These are phyloP conservation scores for Limnanthes douglasii DNA, from an alignment of 345 rosid species.

Conservation along the genomic window DNA sequence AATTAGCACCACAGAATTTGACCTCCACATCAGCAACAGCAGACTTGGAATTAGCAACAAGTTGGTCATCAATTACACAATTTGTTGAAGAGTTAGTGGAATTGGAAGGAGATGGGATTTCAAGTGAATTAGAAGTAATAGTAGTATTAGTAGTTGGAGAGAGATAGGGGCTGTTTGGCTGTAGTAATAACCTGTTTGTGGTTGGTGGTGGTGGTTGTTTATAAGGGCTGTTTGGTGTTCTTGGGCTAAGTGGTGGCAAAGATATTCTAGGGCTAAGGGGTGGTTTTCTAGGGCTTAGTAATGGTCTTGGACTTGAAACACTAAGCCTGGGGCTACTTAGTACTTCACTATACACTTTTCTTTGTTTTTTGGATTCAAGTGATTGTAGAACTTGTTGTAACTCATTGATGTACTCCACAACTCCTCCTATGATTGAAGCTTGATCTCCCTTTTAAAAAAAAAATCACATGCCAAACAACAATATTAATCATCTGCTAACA, in stretches of 20 bases:
- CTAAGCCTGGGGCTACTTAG: constrained; percentile 62
- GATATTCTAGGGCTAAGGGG: constrained; percentile 64
- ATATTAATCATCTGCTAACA: no score
- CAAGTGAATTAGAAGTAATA: constrained; percentile 18
- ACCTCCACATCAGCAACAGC: constrained; percentile 86
- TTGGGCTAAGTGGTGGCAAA: constrained; percentile 65
- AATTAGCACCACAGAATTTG: constrained; percentile 74
- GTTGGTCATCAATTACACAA: constrained; percentile 34
- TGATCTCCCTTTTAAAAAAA: constrained; percentile 69
- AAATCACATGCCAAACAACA: background rate
- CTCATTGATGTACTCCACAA: constrained; percentile 89
- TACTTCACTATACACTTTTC: constrained; percentile 80
- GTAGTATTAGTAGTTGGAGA: constrained; percentile 28
- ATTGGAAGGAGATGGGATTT: constrained; percentile 38
- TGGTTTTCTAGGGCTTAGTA: constrained; percentile 22
- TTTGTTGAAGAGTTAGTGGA: constrained; percentile 20
- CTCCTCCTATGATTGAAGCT: constrained; percentile 98
- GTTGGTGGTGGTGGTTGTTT: constrained; percentile 24
- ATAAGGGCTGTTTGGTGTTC: constrained; percentile 76
- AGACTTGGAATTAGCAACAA: constrained; percentile 74
- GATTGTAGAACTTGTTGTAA: constrained; percentile 85
- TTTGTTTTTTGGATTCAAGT: constrained; percentile 83
- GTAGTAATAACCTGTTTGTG: no score
- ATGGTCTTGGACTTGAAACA: constrained; percentile 49
- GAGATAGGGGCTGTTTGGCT: constrained; percentile 23